These are phyloP conservation scores for Nannochloropsis gaditana DNA, from an alignment of 108 stramenopile species.

Conservation along the genomic window DNA sequence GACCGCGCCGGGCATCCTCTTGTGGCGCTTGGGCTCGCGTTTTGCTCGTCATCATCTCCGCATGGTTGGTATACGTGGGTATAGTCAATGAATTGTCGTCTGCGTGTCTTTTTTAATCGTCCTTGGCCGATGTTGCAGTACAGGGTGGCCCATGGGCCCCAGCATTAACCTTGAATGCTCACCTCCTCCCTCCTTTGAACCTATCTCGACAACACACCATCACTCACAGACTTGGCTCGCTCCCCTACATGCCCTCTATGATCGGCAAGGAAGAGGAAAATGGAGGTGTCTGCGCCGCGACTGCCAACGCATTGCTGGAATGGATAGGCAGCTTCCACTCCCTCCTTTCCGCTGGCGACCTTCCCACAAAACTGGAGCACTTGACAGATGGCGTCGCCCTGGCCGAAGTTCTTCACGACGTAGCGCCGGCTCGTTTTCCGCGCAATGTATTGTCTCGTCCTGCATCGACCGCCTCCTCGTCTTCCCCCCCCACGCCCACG, in stretches of 20 bases:
- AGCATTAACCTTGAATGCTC: too few relatives aligned
- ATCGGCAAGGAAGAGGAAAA: neutral
- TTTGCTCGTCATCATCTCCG: too few relatives aligned
- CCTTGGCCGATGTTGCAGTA: too few relatives aligned
- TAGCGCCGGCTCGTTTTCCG: slow-evolving; percentile 7
- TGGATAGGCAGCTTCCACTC: neutral
- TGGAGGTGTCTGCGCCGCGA: neutral
- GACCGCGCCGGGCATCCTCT: too few relatives aligned
- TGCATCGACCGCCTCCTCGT: neutral
- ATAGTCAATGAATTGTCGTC: too few relatives aligned
- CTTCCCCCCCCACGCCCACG: slow-evolving; percentile 3
- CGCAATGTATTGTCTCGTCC: neutral
- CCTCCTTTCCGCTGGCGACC: neutral
- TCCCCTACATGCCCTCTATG: neutral
- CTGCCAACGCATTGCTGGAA: neutral
- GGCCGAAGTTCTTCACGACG: neutral
- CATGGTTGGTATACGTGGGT: too few relatives aligned
- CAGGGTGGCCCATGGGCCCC: too few relatives aligned
- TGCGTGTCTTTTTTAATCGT: too few relatives aligned
- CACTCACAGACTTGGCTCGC: neutral
- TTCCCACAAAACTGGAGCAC: neutral
- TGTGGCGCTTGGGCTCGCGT: too few relatives aligned
- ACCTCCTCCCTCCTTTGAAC: too few relatives aligned
- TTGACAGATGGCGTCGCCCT: neutral
- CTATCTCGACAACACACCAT: too few relatives aligned